Conservation (phyloP, 1,139 yeast species). For the Suhomyces panamericanus region DNA sequence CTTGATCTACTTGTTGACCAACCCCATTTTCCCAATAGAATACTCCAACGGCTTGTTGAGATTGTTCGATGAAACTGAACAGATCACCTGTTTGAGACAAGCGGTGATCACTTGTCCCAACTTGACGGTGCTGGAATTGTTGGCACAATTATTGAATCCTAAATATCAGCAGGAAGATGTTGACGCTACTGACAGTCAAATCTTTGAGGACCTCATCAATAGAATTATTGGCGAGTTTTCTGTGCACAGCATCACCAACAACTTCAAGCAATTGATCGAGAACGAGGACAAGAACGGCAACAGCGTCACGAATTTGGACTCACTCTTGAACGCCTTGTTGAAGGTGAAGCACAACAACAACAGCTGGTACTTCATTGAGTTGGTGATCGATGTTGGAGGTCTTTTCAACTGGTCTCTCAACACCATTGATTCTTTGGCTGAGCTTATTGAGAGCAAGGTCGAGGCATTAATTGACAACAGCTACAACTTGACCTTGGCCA, state of each 20-base stretch:
- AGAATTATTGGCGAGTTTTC: slow-evolving; percentile 66
- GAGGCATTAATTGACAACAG: slow-evolving; percentile 51
- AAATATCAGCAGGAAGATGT: slow-evolving; percentile 22
- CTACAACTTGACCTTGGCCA: slow-evolving; percentile 56
- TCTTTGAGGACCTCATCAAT: slow-evolving; percentile 66
- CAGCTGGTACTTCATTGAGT: slow-evolving; percentile 62
- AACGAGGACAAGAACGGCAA: slow-evolving; percentile 14
- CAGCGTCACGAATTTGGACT: slow-evolving; percentile 39
- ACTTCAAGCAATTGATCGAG: slow-evolving; percentile 26
- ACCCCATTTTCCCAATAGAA: slow-evolving; percentile 75
- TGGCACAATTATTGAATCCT: slow-evolving; percentile 47
- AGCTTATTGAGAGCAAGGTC: slow-evolving; percentile 49
- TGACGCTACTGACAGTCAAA: slow-evolving; percentile 54
- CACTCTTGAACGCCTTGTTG: slow-evolving; percentile 36
- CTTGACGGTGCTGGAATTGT: slow-evolving; percentile 61
- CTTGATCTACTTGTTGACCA: slow-evolving; percentile 74
- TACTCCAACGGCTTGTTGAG: slow-evolving; percentile 56
- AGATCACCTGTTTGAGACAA: slow-evolving; percentile 71
- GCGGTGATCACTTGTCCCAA: slow-evolving; percentile 79
- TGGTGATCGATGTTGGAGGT: slow-evolving; percentile 73
- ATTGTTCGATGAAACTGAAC: slow-evolving; percentile 39
- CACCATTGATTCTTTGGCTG: slow-evolving; percentile 46
- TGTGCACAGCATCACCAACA: slow-evolving; percentile 45
- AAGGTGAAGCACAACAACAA: slow-evolving; percentile 30
- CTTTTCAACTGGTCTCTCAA: slow-evolving; percentile 59